phyloP scores from a whole-genome alignment of 2,329 filamentous ascomycete genomes.

The Cryphonectria nitschkei region DNA sequence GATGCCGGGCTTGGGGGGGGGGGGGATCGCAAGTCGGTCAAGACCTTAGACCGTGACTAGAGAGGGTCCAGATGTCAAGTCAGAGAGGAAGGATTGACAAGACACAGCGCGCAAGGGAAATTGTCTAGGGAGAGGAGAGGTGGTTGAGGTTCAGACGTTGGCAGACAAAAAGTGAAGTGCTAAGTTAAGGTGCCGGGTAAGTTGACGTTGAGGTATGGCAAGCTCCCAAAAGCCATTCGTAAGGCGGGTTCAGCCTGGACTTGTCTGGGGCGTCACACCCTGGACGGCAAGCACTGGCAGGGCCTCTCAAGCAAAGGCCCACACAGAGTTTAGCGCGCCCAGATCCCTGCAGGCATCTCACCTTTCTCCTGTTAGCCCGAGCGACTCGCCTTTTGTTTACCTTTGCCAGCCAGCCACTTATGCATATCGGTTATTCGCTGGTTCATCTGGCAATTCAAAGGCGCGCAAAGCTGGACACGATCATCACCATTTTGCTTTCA shows the following conservation, averaged over 20 bases:
- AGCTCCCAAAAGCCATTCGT: constrained; percentile 24
- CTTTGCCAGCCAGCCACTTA: constrained; percentile 14
- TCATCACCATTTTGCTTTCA: background rate
- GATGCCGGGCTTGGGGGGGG: constrained; percentile 31
- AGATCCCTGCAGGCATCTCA: constrained; percentile 1
- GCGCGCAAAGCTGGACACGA: background rate
- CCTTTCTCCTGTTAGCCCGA: background rate
- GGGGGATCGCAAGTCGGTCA: background rate
- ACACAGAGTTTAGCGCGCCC: constrained; percentile 7
- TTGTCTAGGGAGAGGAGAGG: background rate
- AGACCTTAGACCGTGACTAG: background rate
- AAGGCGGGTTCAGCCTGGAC: constrained; percentile 33
- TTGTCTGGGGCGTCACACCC: constrained; percentile 19
- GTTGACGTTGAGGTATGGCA: constrained; percentile 14
- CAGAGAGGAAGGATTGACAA: background rate
- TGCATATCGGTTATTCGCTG: background rate
- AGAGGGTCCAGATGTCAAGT: background rate
- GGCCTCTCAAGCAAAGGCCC: constrained; percentile 2
- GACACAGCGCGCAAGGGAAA: background rate
- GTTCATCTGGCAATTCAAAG: background rate
- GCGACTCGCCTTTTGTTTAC: constrained; percentile 30
- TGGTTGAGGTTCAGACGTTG: constrained; percentile 3
- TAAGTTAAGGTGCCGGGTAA: constrained; percentile 4
- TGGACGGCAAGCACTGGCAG: constrained; percentile 17
- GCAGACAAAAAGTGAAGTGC: constrained; percentile 1